phyloP scores from a whole-genome alignment of 2,329 filamentous ascomycete genomes.

The Cladosporium sp. region DNA sequence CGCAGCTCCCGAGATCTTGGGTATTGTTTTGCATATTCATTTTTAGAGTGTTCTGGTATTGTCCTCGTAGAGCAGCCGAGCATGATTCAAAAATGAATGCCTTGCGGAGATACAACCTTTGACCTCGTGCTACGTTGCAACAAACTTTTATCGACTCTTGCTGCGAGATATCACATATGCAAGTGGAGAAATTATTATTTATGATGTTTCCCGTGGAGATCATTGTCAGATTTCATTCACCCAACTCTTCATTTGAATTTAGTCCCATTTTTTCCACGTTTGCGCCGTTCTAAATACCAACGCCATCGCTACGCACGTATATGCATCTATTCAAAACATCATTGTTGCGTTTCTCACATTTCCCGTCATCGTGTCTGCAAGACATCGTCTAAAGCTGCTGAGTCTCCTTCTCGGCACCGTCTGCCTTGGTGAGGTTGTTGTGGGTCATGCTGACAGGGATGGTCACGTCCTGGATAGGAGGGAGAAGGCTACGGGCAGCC shows the following conservation, averaged over 20 bases:
- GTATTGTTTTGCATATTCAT: background rate
- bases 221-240: background rate
- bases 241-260: background rate
- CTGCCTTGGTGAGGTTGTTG: conserved; percentile 30
- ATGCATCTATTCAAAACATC: conserved; percentile 1
- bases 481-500: conserved; percentile 46
- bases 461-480: conserved; percentile 16
- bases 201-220: background rate
- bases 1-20: background rate
- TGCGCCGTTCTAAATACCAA: background rate
- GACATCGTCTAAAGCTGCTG: conserved; percentile 4
- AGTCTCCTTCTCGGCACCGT: conserved; percentile 7
- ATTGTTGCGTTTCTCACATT: background rate
- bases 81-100: background rate
- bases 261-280: background rate
- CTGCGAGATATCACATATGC: background rate
- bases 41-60: background rate
- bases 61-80: background rate
- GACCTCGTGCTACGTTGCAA: background rate
- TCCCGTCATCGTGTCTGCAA: background rate
- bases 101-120: background rate
- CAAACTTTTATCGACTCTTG: background rate
- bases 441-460: conserved; percentile 27
- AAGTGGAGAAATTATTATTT: background rate
- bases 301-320: background rate